phyloP scores from a whole-genome alignment of 1,139 yeast species.

The Debaryomycetaceae sp. region DNA sequence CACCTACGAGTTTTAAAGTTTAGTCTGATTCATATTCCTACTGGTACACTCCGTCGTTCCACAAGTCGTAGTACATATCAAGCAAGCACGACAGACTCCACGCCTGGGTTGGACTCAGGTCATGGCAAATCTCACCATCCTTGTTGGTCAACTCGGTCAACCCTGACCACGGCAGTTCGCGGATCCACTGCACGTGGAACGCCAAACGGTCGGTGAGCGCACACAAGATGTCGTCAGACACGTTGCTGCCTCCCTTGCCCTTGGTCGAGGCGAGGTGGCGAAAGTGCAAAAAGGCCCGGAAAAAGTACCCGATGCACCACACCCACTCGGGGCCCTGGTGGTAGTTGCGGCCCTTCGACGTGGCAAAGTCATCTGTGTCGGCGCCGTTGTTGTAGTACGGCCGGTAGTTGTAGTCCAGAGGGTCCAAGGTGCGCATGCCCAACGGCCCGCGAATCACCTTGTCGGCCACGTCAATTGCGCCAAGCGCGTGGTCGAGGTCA shows the following conservation, averaged over 20 bases:
- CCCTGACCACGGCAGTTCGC: constrained; percentile 85
- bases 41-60: constrained; percentile 19
- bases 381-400: constrained; percentile 82
- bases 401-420: constrained; percentile 83
- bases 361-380: constrained; percentile 83
- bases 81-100: constrained; percentile 89
- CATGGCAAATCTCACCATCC: constrained; percentile 74
- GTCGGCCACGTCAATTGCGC: constrained; percentile 72
- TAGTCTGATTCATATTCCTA: no score
- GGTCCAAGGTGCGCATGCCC: constrained; percentile 91
- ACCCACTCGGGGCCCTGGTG: constrained; percentile 99
- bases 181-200: constrained; percentile 67
- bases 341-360: constrained; percentile 92
- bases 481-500: constrained; percentile 52
- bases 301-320: constrained; percentile 84
- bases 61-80: constrained; percentile 70
- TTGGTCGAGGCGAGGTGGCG: constrained; percentile 25
- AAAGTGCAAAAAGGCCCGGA: constrained; percentile 67
- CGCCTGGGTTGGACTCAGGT: constrained; percentile 94
- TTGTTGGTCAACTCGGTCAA: constrained; percentile 88
- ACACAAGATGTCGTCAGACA: constrained; percentile 30
- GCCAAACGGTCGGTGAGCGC: constrained; percentile 52
- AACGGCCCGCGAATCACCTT: constrained; percentile 74
- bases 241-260: constrained; percentile 27
- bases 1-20: no score